Evolutionary conservation across 306 rosid species (phyloP), one percentile per base, ranked within the genome.

Genomic region (Ammopiptanthus mongolicus): DNA sequence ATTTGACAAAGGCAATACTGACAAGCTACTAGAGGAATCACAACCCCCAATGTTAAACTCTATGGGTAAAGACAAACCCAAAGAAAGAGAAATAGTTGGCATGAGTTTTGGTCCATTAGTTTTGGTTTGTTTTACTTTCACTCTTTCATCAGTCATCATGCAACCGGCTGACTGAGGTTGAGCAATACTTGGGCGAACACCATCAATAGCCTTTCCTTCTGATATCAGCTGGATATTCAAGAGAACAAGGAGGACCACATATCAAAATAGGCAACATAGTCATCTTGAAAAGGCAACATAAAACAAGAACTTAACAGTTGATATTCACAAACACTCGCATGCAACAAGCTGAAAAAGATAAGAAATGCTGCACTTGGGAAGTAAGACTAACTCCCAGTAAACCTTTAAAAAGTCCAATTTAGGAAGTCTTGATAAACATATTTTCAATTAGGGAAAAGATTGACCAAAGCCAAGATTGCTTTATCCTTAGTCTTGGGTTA

Each of bases 41-140:
- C 51, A 70, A 46, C 83, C 65, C 48, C 87, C 65, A 15, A 66
- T 34, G 36, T 67, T 57, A 37, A 73, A 79, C 73, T 83, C 85
- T 15, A 60, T 3, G 4, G 88, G 90, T 64, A 82, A 66, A 70
- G 88, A 83, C 75, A 85, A 82, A 69, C 88, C 89, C 65, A 89
- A 56, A 74, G 83, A 53, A 39, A 88, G 78, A 21, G 88, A 84
- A 71, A 83, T n/a, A 23, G 5, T 39, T 46, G 83, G 80, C 65
- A 53, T 33, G 50, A 36, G 72, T 19, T 78, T 78, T 42, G 52
- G 61, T 63, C 29, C 68, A 70, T 33, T 50, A 61, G 55, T 80
- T 50, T 66, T 71, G 28, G 77, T 69, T 66, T 68, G 76, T 59
- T 46, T 84, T 62, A 74, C 71, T 41, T 57, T 36, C 71, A 57